phyloP scores from a whole-genome alignment of 331 rosid species.

The Ulmus americana region DNA sequence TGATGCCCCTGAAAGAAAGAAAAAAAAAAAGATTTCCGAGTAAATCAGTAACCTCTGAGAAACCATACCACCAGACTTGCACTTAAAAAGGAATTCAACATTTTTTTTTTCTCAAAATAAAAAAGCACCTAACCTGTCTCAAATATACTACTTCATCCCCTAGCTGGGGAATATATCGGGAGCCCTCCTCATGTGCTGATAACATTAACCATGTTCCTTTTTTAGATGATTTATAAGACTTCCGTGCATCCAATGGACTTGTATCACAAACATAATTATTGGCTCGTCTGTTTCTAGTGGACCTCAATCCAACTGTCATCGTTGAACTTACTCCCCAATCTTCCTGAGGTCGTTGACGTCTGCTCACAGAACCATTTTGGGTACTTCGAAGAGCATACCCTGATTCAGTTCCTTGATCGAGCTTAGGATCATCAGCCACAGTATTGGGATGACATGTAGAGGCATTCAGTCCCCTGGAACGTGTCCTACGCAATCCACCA shows the following conservation, averaged over 20 bases:
- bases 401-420: slow-evolving; percentile 39
- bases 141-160: slow-evolving; percentile 90
- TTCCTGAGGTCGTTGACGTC: slow-evolving; percentile 44
- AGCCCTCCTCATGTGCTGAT: slow-evolving; percentile 77
- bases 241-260: slow-evolving; percentile 54
- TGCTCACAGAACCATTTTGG: slow-evolving; percentile 32
- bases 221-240: slow-evolving; percentile 43
- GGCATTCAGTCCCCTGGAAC: slow-evolving; percentile 44
- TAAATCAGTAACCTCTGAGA: slow-evolving; percentile 7
- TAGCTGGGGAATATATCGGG: slow-evolving; percentile 87
- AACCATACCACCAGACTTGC: slow-evolving; percentile 4
- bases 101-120: not conserved
- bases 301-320: slow-evolving; percentile 71
- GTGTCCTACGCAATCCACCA: slow-evolving; percentile 39
- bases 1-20: slow-evolving; percentile 77
- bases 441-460: slow-evolving; percentile 32
- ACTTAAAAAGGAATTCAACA: not conserved
- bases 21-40: slow-evolving; percentile 15
- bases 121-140: slow-evolving; percentile 63
- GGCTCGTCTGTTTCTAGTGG: slow-evolving; percentile 71
- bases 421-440: slow-evolving; percentile 34
- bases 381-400: slow-evolving; percentile 40
- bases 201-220: slow-evolving; percentile 84
- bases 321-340: slow-evolving; percentile 68
- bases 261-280: slow-evolving; percentile 43